Base-by-base conservation (phyloP, 768 basidiomycete species). In the Coprinopsis sp. region DNA sequence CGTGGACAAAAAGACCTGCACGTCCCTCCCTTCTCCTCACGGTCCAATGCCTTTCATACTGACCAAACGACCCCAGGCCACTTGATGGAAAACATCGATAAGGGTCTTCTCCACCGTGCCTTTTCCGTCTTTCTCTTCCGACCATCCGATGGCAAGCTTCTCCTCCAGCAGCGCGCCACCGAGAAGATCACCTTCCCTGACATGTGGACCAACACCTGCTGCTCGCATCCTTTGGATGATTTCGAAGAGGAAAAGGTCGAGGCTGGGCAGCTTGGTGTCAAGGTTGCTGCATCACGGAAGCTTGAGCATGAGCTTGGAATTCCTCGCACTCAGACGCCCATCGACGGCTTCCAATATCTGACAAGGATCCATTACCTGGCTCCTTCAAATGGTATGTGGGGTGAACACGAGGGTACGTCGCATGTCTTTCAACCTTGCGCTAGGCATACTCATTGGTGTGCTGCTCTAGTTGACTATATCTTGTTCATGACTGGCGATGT, bases 151-250 rank as follows among this genome's bases (percentile, higher is more conserved):
- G 96, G 96, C 37, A 89, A 85, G 64, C 77, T 99, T 14, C 74
- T 99, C 22, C 77, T 99, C 36, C 96, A 99, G 64, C 91, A 92
- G 65, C 81, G 96, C 29, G 96, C 96, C 16, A 74, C 84, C n/a
- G 93, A 95, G 71, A 99, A 99, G 74, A 99, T 99, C 61, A 99
- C 96, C 6, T 99, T 99, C 71, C 96, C 96, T 4, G 78, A 90
- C 57, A 93, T 97, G 93, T 99, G 96, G 96, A 99, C 96, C 25
- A 99, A 99, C 67, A 98, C 96, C 6, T 99, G 96, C 64, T 99
- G 95, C 70, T 93, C 91, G 19, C 95, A 99, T 62, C 95, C 95
- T 14, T 74, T 99, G 40, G 84, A 90, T 56, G 96, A 98, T 67
- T 90, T 92, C 54, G 86, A 84, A 51, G 77, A 80, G 54, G 86